phyloP scores from a whole-genome alignment of 2,329 filamentous ascomycete genomes.

The Colletotrichum sublineola region DNA sequence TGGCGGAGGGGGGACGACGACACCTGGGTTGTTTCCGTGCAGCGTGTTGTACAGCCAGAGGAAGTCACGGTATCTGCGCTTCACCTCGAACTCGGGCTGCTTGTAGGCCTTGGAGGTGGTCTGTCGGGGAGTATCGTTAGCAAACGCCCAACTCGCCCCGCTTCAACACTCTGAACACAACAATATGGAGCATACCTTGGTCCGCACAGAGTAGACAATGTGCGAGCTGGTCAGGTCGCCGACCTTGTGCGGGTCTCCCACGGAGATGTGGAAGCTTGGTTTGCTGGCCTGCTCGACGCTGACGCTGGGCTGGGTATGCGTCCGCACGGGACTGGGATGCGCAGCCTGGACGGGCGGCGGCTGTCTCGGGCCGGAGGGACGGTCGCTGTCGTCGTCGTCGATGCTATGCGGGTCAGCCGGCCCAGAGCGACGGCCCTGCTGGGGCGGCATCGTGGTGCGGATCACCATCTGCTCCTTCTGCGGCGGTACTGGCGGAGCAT shows the following conservation, averaged over 20 bases:
- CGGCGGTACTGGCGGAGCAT: constrained; percentile 76
- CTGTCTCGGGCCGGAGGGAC: constrained; percentile 67
- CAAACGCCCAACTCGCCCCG: constrained; percentile 1
- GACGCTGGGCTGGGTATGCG: constrained; percentile 79
- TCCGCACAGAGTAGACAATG: constrained; percentile 96
- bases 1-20: constrained; percentile 94
- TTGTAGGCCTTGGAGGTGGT: constrained; percentile 97
- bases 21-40: constrained; percentile 93
- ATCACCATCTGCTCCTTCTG: constrained; percentile 76
- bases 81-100: constrained; percentile 92
- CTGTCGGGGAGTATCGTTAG: constrained; percentile 58
- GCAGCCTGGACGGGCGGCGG: constrained; percentile 75
- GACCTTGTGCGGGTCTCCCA: constrained; percentile 98
- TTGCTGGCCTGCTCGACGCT: constrained; percentile 94
- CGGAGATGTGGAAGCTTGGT: constrained; percentile 88
- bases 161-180: not conserved
- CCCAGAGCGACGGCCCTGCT: constrained; percentile 58
- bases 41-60: constrained; percentile 97
- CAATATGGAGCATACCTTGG: constrained; percentile 73
- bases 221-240: constrained; percentile 97
- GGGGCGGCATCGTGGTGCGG: constrained; percentile 67
- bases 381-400: constrained; percentile 73
- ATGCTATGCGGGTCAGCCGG: constrained; percentile 73
- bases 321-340: constrained; percentile 64
- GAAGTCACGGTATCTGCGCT: constrained; percentile 94